Evolutionary conservation across 2,329 filamentous ascomycete species (phyloP), one percentile per base, ranked within the genome.

Genomic region (Fusarium penzigii): DNA sequence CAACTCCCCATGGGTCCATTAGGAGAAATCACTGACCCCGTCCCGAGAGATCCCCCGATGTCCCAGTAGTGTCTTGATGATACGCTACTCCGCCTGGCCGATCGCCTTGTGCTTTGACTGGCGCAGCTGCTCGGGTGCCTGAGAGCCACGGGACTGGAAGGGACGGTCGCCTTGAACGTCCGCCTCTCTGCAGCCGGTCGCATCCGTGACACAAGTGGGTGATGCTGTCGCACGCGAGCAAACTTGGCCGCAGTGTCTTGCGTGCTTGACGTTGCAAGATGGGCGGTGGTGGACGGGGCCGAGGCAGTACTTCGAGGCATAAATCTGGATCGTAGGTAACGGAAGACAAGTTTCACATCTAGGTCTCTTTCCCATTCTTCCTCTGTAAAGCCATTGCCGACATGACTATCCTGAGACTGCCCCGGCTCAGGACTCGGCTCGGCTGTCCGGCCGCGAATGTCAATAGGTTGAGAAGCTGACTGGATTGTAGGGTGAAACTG

Each of bases 311-410:
- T 68, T 7, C 76, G 74, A 14, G 82, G 76, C 52, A 84, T 78
- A 70, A 96, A 93, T 53, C 90, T 86, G 16, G 84, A 88, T 52
- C 87, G 84, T 29, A 96, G 80, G 67, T 94, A 97, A 44, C 87
- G 85, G 75, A 97, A 97, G 34, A 97, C 89, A 69, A 96, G 88
- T 67, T 89, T 89, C 59, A 97, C 84, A 65, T 97, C 92, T 6
- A 97, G 81, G 48, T 96, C 90, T 54, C 88, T 86, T 72, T 97
- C 92, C 94, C 94, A 99, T 67, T 96, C 94, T 36, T 94, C 89
- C 63, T 90, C 79, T 1, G 81, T 83, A 56, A 85, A 85, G 1
- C 70, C 52, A 41, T 67, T 65, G 42, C 59, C 56, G 59, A 65
- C 62, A 5, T 55, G 49, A 14, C 57, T 48, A 34, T 69, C 65